Percentiles rank a stretch among this genome's conserved stretches.
Evolutionary conservation across 129 eudicot species (phyloP).

Genomic region (Chrysanthemum lavandulifolium): DNA sequence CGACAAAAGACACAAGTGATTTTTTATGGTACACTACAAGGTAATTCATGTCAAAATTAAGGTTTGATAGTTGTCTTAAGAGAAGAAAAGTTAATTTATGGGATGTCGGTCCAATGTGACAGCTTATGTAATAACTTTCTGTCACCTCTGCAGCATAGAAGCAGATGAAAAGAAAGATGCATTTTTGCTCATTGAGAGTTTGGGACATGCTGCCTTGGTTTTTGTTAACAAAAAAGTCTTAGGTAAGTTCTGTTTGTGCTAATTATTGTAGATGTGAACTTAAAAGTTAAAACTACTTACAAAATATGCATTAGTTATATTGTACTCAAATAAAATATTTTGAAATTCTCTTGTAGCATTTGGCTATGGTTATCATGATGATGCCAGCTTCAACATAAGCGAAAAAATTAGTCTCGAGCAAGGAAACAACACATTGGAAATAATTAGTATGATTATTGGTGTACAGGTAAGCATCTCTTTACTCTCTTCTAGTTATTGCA

Average conservation of each 20-base stretch:
- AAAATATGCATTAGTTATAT: background rate
- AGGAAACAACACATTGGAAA: conserved; percentile 67
- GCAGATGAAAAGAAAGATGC: conserved; percentile 48
- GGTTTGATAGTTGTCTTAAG: background rate
- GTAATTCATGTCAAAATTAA: conserved; percentile 22
- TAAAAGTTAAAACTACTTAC: background rate
- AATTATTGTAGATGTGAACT: background rate
- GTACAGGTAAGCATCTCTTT: conserved; percentile 53
- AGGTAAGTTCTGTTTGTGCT: conserved; percentile 37
- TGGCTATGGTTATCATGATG: conserved; percentile 80
- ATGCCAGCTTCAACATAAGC: conserved; percentile 57
- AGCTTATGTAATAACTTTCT: background rate
- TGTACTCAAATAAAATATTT: background rate
- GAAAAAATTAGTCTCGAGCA: conserved; percentile 49
- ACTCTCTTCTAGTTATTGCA: background rate
- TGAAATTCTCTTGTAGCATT: conserved; percentile 40
- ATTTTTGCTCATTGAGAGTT: conserved; percentile 53
- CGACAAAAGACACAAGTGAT: conserved; percentile 72
- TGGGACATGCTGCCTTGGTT: conserved; percentile 86
- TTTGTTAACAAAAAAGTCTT: conserved; percentile 60
- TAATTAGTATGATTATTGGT: conserved; percentile 77
- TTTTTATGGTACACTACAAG: conserved; percentile 80
- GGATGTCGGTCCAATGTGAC: background rate
- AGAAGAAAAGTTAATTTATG: too few relatives aligned
- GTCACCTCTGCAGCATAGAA: conserved; percentile 47